These are phyloP conservation scores for Lathyrus tuberosus DNA, from an alignment of 306 rosid species.

Conservation along the genomic window DNA sequence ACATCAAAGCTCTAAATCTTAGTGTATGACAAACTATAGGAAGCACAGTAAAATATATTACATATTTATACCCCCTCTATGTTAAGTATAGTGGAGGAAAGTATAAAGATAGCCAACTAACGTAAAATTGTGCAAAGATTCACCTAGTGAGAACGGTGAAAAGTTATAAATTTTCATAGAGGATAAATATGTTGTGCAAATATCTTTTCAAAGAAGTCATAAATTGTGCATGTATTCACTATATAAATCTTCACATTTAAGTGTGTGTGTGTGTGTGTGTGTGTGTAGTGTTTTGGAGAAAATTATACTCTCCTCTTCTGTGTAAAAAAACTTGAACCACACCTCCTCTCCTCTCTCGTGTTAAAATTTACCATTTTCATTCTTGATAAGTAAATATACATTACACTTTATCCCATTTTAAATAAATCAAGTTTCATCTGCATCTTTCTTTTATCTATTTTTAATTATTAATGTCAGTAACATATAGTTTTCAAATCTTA, in stretches of 20 bases:
- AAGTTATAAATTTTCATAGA: background rate
- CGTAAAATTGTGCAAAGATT: conserved; percentile 1
- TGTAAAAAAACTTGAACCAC: background rate
- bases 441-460: background rate
- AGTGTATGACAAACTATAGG: conserved; percentile 4
- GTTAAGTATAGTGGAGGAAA: background rate
- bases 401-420: background rate
- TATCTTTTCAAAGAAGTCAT: too few species aligned
- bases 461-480: background rate
- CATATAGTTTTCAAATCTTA: background rate
- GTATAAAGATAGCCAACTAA: background rate
- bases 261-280: too few species aligned
- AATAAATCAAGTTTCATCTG: background rate
- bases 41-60: conserved; percentile 3
- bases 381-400: background rate
- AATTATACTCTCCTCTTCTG: background rate
- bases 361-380: background rate
- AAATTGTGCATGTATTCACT: background rate
- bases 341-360: background rate
- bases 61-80: too few species aligned
- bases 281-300: background rate
- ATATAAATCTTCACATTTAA: conserved; percentile 12
- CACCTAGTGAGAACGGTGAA: background rate
- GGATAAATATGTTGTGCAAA: too few species aligned
- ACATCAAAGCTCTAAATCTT: conserved; percentile 15